Base-by-base conservation (phyloP, 345 rosid species). In the Bruguiera sexangula region DNA sequence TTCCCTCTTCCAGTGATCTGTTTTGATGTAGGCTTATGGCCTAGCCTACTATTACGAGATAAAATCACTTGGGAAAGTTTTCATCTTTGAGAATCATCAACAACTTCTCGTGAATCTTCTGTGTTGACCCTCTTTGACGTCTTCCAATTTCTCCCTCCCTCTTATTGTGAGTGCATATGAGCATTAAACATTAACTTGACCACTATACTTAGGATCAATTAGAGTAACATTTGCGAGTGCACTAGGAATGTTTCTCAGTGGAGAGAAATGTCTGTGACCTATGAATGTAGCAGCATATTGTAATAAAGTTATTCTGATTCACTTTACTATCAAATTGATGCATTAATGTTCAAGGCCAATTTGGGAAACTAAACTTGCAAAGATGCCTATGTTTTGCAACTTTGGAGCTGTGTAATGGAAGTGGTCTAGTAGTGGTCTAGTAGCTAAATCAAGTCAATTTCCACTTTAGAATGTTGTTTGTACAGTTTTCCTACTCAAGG, bases 271-370 rank as follows among this genome's bases (percentile, higher is more conserved):
- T 8, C 31, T 16, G 36, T 57, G 65, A 7, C 32, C 65, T 48
- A 64, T 72, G 52, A 72, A 64, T 57, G 51, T 31, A 58, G 48
- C 18, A 46, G 51, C 31, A 43, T 63, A 57, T 22, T 43, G 27
- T 37, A 34, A n/a, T 16, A 22, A 29, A 60, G 65, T 53, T 37
- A 39, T n/a, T 46, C 29, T 9, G 4, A 29, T 63, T 19, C 8
- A 50, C 5, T 43, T 3, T 43, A 13, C 50, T 15, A 0, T 31
- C 22, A 46, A 46, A 18, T 43, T 68, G 43, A 22, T 52, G 27
- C 67, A 61, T 29, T 56, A 46, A 64, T 39, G 66, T 56, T 65
- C 48, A 57, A 43, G 50, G 65, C 48, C 58, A 65, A 16, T 57
- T 65, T 29, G 22, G 57, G n/a, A 26, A 72, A 30, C 19, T 11